A percentile compares a stretch with the other conserved stretches of the same genome.
These are phyloP conservation scores for Ganoderma leucocontextum DNA, from an alignment of 1,284 basidiomycete genomes.

Conservation along the genomic window DNA sequence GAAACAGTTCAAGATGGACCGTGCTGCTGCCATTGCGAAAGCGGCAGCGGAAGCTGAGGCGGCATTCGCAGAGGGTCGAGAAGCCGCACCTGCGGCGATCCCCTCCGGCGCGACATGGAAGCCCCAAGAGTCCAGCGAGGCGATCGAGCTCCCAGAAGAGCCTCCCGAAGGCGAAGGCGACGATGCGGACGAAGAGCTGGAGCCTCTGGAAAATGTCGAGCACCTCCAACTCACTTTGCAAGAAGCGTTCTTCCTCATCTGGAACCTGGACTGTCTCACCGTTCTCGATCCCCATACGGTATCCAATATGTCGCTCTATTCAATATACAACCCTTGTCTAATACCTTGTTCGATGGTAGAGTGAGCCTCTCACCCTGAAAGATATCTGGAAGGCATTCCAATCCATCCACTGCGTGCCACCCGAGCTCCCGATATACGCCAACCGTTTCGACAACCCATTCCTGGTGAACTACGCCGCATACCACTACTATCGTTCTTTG, in stretches of 20 bases:
- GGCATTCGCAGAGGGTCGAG: slow-evolving; percentile 74
- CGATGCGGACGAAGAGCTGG: slow-evolving; percentile 48
- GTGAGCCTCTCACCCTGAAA: slow-evolving; percentile 58
- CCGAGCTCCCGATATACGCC: slow-evolving; percentile 41
- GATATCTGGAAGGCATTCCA: slow-evolving; percentile 73
- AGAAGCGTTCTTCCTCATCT: slow-evolving; percentile 92
- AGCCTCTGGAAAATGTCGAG: slow-evolving; percentile 77
- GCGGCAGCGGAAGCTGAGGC: slow-evolving; percentile 79
- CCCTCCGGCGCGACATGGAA: slow-evolving; percentile 84
- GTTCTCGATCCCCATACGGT: slow-evolving; percentile 74
- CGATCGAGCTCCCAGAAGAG: slow-evolving; percentile 10
- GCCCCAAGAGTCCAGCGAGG: slow-evolving; percentile 44
- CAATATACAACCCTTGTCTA: slow-evolving; percentile 17
- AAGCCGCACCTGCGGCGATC: slow-evolving; percentile 50
- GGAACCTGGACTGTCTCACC: slow-evolving; percentile 87
- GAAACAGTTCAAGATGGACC: slow-evolving; percentile 90
- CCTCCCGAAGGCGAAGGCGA: slow-evolving; percentile 21
- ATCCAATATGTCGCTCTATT: slow-evolving; percentile 23
- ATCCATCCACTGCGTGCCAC: slow-evolving; percentile 43
- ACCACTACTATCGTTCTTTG: slow-evolving; percentile 95
- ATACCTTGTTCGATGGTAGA: slow-evolving; percentile 44
- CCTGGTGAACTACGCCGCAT: slow-evolving; percentile 89
- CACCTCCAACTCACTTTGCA: slow-evolving; percentile 92
- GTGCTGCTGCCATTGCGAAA: slow-evolving; percentile 80
- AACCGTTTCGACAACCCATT: slow-evolving; percentile 89